Base-by-base conservation (phyloP, 371 early-diverging fungal species). In the Parasitella parasitica region DNA sequence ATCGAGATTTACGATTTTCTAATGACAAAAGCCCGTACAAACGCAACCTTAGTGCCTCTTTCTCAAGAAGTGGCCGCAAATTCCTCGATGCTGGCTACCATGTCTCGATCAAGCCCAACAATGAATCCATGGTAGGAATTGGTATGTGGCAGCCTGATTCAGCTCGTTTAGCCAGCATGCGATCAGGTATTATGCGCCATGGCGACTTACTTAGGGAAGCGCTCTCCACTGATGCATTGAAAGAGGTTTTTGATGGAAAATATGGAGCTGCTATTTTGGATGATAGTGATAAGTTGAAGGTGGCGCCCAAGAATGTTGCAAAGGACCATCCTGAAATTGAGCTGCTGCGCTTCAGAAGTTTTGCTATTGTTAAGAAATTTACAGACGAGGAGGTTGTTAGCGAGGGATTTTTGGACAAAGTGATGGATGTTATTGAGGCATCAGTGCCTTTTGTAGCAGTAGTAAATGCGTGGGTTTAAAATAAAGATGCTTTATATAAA, bases 11-110 rank as follows among this genome's bases (percentile, higher is more conserved):
- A 8, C 78, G 86, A 16, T 86, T 86, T 50, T 78, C 84, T 0
- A 86, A 84, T 15, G 86, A 86, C 26, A 69, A 75, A 54, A 67
- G 74, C 13, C 86, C 86, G 0, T 86, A 86, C 62, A 86, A 86
- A 67, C 64, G 64, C 0, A 67, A 77, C 22, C 48, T 83, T 4
- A 62, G 77, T 1, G 84, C 81, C 2, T 59, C 73, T 13, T 84
- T 81, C 56, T 79, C 83, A 0, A 63, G 72, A n/a, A 77, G 72
- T 7, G 86, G 86, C 5, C 80, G 76, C 30, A 83, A 82, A 38
- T 75, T 75, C 37, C 52, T 65, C 9, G 68, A 75, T 35, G 82
- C 84, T 26, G 81, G 82, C 1, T 86, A 86, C 46, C 77, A 73
- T 51, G 50, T 86, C 30, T 69, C 72, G 0, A 60, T 83, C 0